Evolutionary conservation across 1,284 basidiomycete species (phyloP).

Genomic region (Cutaneotrichosporon mucoides): DNA sequence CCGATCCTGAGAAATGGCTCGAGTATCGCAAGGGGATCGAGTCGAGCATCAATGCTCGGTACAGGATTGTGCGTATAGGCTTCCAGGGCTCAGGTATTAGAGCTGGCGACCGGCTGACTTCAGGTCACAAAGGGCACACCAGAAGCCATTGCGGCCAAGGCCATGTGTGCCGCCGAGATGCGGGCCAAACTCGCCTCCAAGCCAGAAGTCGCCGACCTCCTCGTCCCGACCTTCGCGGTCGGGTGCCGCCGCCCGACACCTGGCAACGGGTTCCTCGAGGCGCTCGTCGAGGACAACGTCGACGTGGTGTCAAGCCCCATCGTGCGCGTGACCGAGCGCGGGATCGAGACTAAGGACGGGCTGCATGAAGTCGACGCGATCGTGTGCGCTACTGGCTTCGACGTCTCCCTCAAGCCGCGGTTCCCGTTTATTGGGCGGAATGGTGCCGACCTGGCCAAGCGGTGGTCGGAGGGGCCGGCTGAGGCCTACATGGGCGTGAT

Average conservation of each 20-base stretch:
- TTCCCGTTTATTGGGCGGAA: conserved; percentile 25
- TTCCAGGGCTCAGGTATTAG: no score
- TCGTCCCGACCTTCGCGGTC: conserved; percentile 26
- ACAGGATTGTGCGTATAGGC: conserved; percentile 15
- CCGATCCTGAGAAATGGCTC: not conserved
- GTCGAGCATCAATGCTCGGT: conserved; percentile 23
- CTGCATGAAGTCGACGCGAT: conserved; percentile 27
- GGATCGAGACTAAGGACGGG: conserved; percentile 22
- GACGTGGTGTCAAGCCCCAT: conserved; percentile 22
- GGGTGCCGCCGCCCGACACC: conserved; percentile 41
- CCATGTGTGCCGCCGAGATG: conserved; percentile 14
- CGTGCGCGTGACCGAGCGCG: conserved; percentile 19
- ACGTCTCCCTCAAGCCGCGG: conserved; percentile 30
- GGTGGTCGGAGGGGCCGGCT: conserved; percentile 25
- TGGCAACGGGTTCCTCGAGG: conserved; percentile 43
- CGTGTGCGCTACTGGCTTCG: conserved; percentile 34
- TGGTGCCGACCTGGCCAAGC: conserved; percentile 32
- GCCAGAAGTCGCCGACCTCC: conserved; percentile 19
- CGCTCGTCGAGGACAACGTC: conserved; percentile 29
- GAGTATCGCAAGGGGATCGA: conserved; percentile 13
- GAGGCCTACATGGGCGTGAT: conserved; percentile 32
- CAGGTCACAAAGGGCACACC: conserved; percentile 5
- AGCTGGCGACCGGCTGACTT: not conserved
- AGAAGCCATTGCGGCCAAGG: not conserved
- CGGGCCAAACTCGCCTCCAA: conserved; percentile 15